Evolutionary conservation across 2,329 filamentous ascomycete species (phyloP), one percentile per base, ranked within the genome.

Genomic region (Trichoderma aggressivum): DNA sequence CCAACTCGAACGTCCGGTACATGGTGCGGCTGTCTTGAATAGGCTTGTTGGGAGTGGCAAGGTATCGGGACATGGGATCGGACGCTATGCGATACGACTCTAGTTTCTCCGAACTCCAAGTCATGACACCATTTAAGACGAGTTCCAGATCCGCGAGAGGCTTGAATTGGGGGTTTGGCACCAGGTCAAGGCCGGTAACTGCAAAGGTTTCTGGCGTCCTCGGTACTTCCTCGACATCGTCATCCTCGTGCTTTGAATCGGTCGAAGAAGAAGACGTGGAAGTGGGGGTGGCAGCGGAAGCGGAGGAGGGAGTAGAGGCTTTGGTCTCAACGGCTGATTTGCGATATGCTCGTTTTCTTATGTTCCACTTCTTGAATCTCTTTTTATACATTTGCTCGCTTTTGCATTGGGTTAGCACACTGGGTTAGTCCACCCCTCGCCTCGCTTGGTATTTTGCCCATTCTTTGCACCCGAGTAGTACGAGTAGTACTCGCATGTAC

Each of bases 341-440:
- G 58, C 80, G 76, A 72, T 81, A 81, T 67, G 75, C 75, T 47
- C 80, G 76, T 69, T 82, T 82, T 66, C 80, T 78, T 26, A 82
- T 72, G 63, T 80, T 79, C 80, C 80, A 82, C 72, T 81, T 82
- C 74, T 79, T 80, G 58, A 82, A 74, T 36, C 80, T 77, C 72
- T 82, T 82, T 71, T 82, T 82, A 68, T 81, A 82, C 80, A 81
- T 82, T 75, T 82, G 79, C 70, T 81, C 79, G 67, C 80, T 82
- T 63, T 34, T 50, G 50, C 14, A 8, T 50, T 26, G 30, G 32
- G 70, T 61, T 32, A 67, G 53, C 36, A 43, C 47, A 36, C 30
- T 64, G 28, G 24, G 24, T 56, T 59, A 71, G 69, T 60, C 30
- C 30, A 21, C 56, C 56, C 28, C 30, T 59, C 53, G 53, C 53